Evolutionary conservation across 2,329 filamentous ascomycete species (phyloP).

Genomic region (Trichothecium sympodiale): DNA sequence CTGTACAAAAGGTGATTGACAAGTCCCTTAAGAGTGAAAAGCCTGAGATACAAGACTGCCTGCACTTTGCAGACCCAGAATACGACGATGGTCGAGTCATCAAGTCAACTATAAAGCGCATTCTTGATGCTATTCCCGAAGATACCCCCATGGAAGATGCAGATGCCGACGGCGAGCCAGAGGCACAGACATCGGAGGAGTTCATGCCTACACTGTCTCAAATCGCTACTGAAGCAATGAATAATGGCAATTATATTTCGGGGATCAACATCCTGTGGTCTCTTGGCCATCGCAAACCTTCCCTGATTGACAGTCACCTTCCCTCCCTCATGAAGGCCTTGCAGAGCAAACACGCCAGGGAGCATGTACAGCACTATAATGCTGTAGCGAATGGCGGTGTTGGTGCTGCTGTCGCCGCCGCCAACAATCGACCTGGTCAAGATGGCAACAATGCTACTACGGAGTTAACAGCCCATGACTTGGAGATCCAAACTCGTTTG

Average conservation of each 20-base stretch:
- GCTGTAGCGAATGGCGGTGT: conserved; percentile 28
- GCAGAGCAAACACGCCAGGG: conserved; percentile 81
- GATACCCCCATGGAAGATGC: conserved; percentile 60
- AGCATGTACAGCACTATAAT: conserved; percentile 74
- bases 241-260: conserved; percentile 69
- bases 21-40: conserved; percentile 83
- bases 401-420: too few relatives aligned
- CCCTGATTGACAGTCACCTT: conserved; percentile 84
- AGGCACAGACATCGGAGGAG: conserved; percentile 66
- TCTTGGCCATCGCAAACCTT: conserved; percentile 71
- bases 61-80: conserved; percentile 64
- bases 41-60: conserved; percentile 83
- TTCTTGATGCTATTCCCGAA: conserved; percentile 82
- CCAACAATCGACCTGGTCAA: conserved; percentile 14
- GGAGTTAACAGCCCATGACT: conserved; percentile 62
- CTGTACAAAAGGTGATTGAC: conserved; percentile 79
- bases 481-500: conserved; percentile 79
- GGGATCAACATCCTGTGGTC: conserved; percentile 93
- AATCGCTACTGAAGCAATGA: conserved; percentile 81
- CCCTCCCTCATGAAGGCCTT: conserved; percentile 83
- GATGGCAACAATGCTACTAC: conserved; percentile 39
- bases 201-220: conserved; percentile 75
- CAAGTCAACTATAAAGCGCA: conserved; percentile 64
- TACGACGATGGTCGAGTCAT: conserved; percentile 60
- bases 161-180: conserved; percentile 75